phyloP scores from a whole-genome alignment of 306 rosid genomes.

The Sindora glabra region DNA sequence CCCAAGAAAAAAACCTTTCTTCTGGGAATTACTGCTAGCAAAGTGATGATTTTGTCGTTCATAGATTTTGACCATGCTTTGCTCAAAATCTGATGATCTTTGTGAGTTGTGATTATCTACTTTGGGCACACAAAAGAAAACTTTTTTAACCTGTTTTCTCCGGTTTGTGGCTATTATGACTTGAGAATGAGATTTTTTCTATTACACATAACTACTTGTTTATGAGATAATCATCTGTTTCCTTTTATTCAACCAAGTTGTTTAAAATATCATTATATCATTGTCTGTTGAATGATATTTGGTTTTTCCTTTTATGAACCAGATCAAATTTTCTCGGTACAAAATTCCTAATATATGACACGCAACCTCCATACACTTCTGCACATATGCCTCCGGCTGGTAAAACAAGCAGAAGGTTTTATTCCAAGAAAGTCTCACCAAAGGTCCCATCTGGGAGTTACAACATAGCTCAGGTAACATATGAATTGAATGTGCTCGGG shows the following conservation, averaged over 20 bases:
- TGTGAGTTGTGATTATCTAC: too few relatives aligned
- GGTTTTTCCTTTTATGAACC: slow-evolving; percentile 20
- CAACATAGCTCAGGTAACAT: slow-evolving; percentile 83
- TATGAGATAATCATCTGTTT: too few relatives aligned
- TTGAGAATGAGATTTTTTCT: neutral
- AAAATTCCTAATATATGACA: slow-evolving; percentile 74
- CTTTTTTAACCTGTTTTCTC: too few relatives aligned
- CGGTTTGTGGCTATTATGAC: too few relatives aligned
- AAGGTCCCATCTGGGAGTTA: slow-evolving; percentile 89
- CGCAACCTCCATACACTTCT: slow-evolving; percentile 66
- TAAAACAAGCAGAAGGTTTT: slow-evolving; percentile 69
- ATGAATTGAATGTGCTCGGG: slow-evolving; percentile 84
- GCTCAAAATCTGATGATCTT: too few relatives aligned
- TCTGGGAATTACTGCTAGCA: too few relatives aligned
- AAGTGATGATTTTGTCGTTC: too few relatives aligned
- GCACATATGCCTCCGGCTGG: slow-evolving; percentile 57
- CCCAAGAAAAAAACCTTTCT: too few relatives aligned
- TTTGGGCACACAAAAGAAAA: too few relatives aligned
- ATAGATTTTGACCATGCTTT: too few relatives aligned
- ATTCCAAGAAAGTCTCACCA: slow-evolving; percentile 84
- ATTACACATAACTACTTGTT: too few relatives aligned
- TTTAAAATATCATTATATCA: neutral
- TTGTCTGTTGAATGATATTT: neutral
- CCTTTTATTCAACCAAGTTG: neutral
- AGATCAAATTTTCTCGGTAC: slow-evolving; percentile 97